A percentile compares a stretch with the other conserved stretches of the same genome.
phyloP scores from a whole-genome alignment of 2,329 filamentous ascomycete genomes.

The Colletotrichum siamense region DNA sequence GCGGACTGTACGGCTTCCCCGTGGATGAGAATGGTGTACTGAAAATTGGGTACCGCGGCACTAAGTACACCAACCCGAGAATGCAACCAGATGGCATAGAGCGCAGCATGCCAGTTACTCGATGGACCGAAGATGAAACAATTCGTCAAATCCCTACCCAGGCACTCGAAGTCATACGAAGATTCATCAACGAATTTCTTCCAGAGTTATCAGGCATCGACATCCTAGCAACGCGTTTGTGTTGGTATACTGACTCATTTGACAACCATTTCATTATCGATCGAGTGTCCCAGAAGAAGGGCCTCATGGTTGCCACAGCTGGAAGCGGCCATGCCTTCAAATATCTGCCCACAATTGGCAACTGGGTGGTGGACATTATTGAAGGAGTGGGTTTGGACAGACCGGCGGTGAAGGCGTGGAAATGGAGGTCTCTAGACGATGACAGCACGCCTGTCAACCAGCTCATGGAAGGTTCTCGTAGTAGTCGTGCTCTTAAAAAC shows the following conservation, averaged over 20 bases:
- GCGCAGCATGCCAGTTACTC: slow-evolving; percentile 45
- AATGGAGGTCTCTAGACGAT: slow-evolving; percentile 13
- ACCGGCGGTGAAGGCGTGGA: slow-evolving; percentile 24
- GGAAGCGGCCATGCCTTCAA: slow-evolving; percentile 69
- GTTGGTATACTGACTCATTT: slow-evolving; percentile 62
- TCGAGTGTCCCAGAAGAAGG: slow-evolving; percentile 25
- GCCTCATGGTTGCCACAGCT: slow-evolving; percentile 64
- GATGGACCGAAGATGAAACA: slow-evolving; percentile 33
- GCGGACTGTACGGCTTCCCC: slow-evolving; percentile 55
- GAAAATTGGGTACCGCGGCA: slow-evolving; percentile 56
- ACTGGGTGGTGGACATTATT: slow-evolving; percentile 56
- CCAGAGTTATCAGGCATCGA: slow-evolving; percentile 46
- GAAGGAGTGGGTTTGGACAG: slow-evolving; percentile 37
- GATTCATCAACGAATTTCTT: slow-evolving; percentile 43
- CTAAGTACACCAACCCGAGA: slow-evolving; percentile 53
- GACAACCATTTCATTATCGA: slow-evolving; percentile 60
- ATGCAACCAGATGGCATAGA: slow-evolving; percentile 37
- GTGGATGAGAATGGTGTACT: slow-evolving; percentile 45
- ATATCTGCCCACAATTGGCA: slow-evolving; percentile 63
- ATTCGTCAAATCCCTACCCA: slow-evolving; percentile 30
- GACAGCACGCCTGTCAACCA: neutral
- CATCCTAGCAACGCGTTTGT: slow-evolving; percentile 47
- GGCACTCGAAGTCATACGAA: slow-evolving; percentile 30
- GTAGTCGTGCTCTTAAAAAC: neutral
- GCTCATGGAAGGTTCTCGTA: neutral